A percentile compares a stretch with the other conserved stretches of the same genome.
Conservation (phyloP, 2,329 filamentous ascomycete species). For the Sporothrix globosa region DNA sequence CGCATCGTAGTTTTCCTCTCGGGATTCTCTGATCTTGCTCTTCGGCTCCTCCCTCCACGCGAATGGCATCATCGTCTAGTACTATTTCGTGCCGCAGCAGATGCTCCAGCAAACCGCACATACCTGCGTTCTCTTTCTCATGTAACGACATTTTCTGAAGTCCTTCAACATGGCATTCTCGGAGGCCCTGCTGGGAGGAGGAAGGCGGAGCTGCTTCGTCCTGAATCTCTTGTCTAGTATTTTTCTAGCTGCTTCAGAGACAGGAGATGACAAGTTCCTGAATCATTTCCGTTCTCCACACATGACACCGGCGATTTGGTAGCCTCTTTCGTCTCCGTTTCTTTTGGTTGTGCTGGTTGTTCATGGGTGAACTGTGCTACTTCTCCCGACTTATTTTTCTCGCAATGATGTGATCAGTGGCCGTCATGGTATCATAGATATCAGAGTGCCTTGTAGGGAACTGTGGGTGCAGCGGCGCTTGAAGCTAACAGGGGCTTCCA, state of each 20-base stretch:
- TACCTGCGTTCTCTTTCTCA: neutral
- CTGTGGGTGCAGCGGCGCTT: neutral
- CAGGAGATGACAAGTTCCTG: neutral
- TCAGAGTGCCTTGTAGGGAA: neutral
- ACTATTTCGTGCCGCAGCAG: constrained; percentile 18
- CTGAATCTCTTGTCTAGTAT: neutral
- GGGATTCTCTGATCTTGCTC: neutral
- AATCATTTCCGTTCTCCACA: neutral
- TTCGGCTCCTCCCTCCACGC: neutral
- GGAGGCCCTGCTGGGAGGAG: neutral
- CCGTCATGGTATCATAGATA: constrained; percentile 18
- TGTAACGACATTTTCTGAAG: too few relatives aligned
- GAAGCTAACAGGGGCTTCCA: neutral
- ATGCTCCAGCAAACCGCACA: neutral
- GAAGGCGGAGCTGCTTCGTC: neutral
- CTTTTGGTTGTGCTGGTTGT: neutral
- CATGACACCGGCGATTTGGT: neutral
- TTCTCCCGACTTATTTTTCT: neutral
- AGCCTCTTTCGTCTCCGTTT: constrained; percentile 19
- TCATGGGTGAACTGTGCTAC: neutral
- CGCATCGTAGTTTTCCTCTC: neutral
- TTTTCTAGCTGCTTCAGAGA: neutral
- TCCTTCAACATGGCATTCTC: neutral
- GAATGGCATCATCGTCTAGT: constrained; percentile 15
- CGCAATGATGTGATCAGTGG: constrained; percentile 22